These are phyloP conservation scores for Metarhizium anisopliae DNA, from an alignment of 2,329 filamentous ascomycete species.

Conservation along the genomic window DNA sequence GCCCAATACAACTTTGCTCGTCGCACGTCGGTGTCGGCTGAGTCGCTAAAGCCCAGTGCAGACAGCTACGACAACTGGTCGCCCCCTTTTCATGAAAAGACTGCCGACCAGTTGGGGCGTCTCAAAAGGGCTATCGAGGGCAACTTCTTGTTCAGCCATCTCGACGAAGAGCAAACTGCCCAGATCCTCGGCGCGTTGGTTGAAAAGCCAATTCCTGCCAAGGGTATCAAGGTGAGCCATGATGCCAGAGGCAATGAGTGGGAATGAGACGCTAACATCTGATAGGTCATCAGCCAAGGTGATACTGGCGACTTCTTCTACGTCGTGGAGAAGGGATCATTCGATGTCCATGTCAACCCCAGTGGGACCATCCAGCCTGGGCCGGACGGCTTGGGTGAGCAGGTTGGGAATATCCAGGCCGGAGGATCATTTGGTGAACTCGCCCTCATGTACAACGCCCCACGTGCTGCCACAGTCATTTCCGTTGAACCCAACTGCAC, in stretches of 20 bases:
- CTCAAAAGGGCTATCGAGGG: slow-evolving; percentile 72
- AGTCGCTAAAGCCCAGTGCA: slow-evolving; percentile 84
- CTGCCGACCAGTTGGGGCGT: slow-evolving; percentile 67
- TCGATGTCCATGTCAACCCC: slow-evolving; percentile 84
- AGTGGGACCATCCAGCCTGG: slow-evolving; percentile 72
- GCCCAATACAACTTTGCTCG: slow-evolving; percentile 90
- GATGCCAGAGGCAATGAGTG: neutral
- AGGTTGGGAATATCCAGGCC: slow-evolving; percentile 72
- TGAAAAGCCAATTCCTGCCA: slow-evolving; percentile 91
- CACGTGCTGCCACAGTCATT: slow-evolving; percentile 86
- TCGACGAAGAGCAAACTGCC: slow-evolving; percentile 84
- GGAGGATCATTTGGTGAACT: slow-evolving; percentile 95
- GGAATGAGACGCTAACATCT: slow-evolving; percentile 14
- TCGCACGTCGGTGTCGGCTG: slow-evolving; percentile 91
- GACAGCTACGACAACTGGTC: slow-evolving; percentile 83
- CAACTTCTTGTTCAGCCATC: slow-evolving; percentile 90
- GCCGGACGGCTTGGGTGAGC: slow-evolving; percentile 69
- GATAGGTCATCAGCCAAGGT: slow-evolving; percentile 85
- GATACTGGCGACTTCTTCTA: slow-evolving; percentile 98
- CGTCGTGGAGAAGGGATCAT: slow-evolving; percentile 82
- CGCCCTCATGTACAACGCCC: slow-evolving; percentile 97
- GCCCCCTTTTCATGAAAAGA: slow-evolving; percentile 78
- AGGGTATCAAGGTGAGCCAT: slow-evolving; percentile 58
- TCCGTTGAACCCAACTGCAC: slow-evolving; percentile 71
- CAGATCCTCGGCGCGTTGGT: slow-evolving; percentile 85